Base-by-base conservation (phyloP, 768 basidiomycete species). In the Hirschioporus abietinus region DNA sequence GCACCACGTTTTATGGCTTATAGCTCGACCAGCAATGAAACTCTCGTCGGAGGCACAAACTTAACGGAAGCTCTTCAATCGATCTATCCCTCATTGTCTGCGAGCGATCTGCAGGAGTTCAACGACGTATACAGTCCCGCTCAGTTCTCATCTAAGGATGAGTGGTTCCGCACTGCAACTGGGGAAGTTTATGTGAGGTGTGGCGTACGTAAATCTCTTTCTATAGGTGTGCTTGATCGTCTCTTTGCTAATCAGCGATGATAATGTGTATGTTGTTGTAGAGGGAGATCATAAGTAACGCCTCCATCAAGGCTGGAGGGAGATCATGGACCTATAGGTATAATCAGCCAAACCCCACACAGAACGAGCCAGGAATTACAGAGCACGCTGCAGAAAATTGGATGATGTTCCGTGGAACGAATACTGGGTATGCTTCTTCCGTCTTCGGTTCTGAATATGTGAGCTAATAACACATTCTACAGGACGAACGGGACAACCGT, bases 321-420 rank as follows among this genome's bases (percentile, higher is more conserved):
- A 74, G 75, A 20, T 74, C 82, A 2, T 88, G 80, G 80, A 84
- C 83, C 10, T 88, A 87, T 70, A 79, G 86, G 30, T 88, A 86
- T 73, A 87, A 88, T 72, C 84, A 87, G 67, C 75, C 78, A 5
- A 82, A 85, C 64, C 83, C 83, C 8, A 82, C 83, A 0, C 4
- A 61, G 1, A 61, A 34, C 17, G 18, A 76, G 76, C n/a, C 63
- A 72, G 0, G 76, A 63, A 9, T 82, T 84, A 61, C 60, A 0
- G 73, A 64, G 1, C 87, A 88, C 68, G 81, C 87, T 7, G 80
- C 88, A 0, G 88, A 87, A 71, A 87, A 88, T 70, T 88, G 84
- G 83, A 87, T 87, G 85, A 84, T 88, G 86, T 88, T 87, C 76
- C 73, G 74, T 24, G 87, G 88, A 0, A 82, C 79, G 1, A 84